Base-by-base conservation (phyloP, 495 filamentous ascomycete genomes). In the Xylaria acuta region DNA sequence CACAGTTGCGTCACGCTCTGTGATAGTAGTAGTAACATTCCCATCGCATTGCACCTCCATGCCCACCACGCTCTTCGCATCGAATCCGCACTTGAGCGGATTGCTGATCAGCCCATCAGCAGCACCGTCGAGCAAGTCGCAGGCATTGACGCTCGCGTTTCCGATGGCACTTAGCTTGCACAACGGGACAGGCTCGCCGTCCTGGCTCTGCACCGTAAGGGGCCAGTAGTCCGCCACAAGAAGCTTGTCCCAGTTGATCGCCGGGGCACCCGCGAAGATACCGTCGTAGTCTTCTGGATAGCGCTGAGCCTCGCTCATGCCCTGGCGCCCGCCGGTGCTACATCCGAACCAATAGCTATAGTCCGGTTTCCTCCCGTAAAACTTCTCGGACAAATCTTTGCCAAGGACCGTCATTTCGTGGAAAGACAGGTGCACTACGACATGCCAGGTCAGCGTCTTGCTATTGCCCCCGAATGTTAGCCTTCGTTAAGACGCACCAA, bases 271-370 rank as follows among this genome's bases (percentile, higher is more conserved):
- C 8, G 87, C 87, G 40, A 90, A 78, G 8, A 91, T 85, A 38
- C 89, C 89, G 75, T 91, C 88, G 70, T 89, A 85, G 68, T 85
- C 82, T 20, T 83, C 79, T 2, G 84, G 84, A 58, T 80, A 86
- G 41, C 72, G 70, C 74, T 86, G 78, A 6, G 82, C 81, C 34
- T 79, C 74, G 49, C 80, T 83, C 34, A 84, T 65, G 18, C 83
- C 84, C 73, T 87, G 84, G 4, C 82, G 78, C 3, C 85, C 85
- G 56, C 85, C 85, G 14, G 83, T 85, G 18, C 82, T 85, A 75
- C 84, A 88, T 53, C 86, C 86, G 27, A 76, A 71, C 70, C 81
- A 87, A 74, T 87, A 88, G 54, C 74, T 80, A 70, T 82, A 83
- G 16, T 77, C 71, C 36, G 80, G 74, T 16, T 68, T 62, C 43